Evolutionary conservation across 2,329 filamentous ascomycete genomes (phyloP).

Genomic region (Calonectria fujianensis): DNA sequence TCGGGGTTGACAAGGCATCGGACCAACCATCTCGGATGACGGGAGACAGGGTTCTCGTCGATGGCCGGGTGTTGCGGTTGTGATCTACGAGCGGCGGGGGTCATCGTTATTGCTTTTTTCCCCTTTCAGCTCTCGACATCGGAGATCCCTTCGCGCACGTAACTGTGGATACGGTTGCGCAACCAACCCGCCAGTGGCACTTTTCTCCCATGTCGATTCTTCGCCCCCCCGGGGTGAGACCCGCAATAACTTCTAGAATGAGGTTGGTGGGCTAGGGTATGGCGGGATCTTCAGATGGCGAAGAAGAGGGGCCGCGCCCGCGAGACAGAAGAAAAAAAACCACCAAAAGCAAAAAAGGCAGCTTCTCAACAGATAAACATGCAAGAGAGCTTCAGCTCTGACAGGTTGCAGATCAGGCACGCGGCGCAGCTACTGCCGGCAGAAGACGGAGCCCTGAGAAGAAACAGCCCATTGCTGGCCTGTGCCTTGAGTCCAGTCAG

Average conservation of each 20-base stretch:
- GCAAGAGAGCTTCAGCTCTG: neutral
- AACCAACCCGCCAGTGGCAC: neutral
- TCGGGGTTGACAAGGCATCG: neutral
- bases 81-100: conserved; percentile 19
- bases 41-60: neutral
- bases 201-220: neutral
- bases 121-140: conserved; percentile 12
- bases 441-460: conserved; percentile 17
- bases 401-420: conserved; percentile 3
- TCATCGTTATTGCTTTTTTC: conserved; percentile 9
- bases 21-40: conserved; percentile 18
- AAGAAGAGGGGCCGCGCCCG: neutral
- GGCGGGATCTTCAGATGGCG: neutral
- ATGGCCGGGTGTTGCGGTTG: conserved; percentile 1
- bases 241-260: conserved; percentile 22
- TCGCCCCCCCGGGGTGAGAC: neutral
- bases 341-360: neutral
- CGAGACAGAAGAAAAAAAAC: neutral
- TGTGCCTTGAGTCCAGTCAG: conserved; percentile 6
- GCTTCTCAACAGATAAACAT: neutral
- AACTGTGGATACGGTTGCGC: conserved; percentile 8
- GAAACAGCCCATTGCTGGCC: neutral
- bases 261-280: conserved; percentile 14
- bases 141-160: conserved; percentile 1
- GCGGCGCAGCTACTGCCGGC: neutral